A percentile compares a stretch with the other conserved stretches of the same genome.
These are phyloP conservation scores for Chalaropsis thielavioides DNA, from an alignment of 2,329 filamentous ascomycete species.

Conservation along the genomic window DNA sequence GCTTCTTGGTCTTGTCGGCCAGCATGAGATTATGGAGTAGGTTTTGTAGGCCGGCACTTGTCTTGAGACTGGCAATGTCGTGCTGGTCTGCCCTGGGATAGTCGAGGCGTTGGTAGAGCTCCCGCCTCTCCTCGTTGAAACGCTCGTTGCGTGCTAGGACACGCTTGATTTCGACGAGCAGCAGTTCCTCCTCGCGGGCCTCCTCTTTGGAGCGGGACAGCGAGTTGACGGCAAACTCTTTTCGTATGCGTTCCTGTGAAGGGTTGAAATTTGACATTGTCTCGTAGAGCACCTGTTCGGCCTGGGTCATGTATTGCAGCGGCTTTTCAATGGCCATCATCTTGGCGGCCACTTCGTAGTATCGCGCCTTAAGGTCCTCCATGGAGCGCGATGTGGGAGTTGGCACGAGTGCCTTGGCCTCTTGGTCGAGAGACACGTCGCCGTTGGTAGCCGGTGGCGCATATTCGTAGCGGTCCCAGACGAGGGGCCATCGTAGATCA, in stretches of 20 bases:
- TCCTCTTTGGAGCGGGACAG: constrained; percentile 73
- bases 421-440: constrained; percentile 32
- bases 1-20: constrained; percentile 80
- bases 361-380: constrained; percentile 83
- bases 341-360: constrained; percentile 72
- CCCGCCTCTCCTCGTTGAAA: constrained; percentile 75
- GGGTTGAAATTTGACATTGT: constrained; percentile 79
- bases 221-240: constrained; percentile 68
- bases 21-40: constrained; percentile 71
- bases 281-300: constrained; percentile 72
- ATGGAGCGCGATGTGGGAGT: constrained; percentile 48
- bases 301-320: constrained; percentile 70
- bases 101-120: constrained; percentile 76
- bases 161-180: constrained; percentile 80
- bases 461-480: constrained; percentile 87
- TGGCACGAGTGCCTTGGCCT: constrained; percentile 40
- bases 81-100: constrained; percentile 54
- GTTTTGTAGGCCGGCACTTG: constrained; percentile 62
- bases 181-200: constrained; percentile 76
- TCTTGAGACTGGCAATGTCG: constrained; percentile 65
- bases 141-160: constrained; percentile 77
- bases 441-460: constrained; percentile 32
- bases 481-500: constrained; percentile 78
- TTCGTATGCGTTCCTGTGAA: constrained; percentile 61
- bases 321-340: constrained; percentile 71